Evolutionary conservation across 164 flowering plant genomes (phyloP), one percentile per base, ranked within the genome.

Genomic region (Nymphaea colorata): DNA sequence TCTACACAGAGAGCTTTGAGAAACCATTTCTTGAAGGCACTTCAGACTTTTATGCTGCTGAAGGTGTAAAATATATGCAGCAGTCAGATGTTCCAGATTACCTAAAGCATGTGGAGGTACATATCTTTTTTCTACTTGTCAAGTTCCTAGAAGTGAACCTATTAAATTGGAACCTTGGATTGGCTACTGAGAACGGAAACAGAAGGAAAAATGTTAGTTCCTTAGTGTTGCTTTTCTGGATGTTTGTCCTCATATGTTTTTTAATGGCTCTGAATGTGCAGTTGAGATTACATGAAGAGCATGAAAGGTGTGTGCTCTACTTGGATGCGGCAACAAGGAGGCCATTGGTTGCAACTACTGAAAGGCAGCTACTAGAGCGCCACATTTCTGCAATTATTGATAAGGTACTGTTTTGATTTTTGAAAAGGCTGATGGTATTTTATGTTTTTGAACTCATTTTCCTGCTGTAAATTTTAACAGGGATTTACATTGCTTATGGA

Each of bases 91-190:
- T 92, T 85, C 87, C 98, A 5, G 98, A 92, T 73, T 95, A 92
- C 75, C 77, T 95, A 82, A 90, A 89, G 79, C 98, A 92, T 81
- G 98, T 89, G 67, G 99, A 95, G 97, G 99, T 95, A 77, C 73
- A 66, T 60, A 62, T 3, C 68, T n/a, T 61, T 36, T 44, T 64
- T 41, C 43, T 61, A 25, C 36, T 25, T 25, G 36, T 25, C 36
- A 25, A 25, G 36, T 71, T 69, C 17, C 51, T 15, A 55, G 59
- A 8, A 55, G 59, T 8, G 12, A 55, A 55, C 36, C 36, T 25
- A 25, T 25, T 25, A 25, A 25, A 0, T 25, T 25, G 36, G 36
- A 25, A 25, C 36, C 36, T 25, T 1, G 36, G 36, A 25, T 25
- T 25, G 36, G 36, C 36, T 25, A 25, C 36, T 25, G 36, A 25